These are phyloP conservation scores for Trifolium dubium DNA, from an alignment of 306 rosid species.

Conservation along the genomic window DNA sequence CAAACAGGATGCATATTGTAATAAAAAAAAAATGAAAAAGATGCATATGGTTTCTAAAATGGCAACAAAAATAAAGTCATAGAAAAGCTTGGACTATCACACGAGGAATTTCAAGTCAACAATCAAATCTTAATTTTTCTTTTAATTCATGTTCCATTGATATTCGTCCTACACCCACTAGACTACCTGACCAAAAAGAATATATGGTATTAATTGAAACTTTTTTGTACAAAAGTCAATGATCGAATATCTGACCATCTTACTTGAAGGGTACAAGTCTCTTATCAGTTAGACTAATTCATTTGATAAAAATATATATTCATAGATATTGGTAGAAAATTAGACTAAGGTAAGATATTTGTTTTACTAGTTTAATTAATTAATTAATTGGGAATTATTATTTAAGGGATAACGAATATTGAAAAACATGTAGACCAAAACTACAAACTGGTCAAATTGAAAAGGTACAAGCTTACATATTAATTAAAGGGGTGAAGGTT, in stretches of 20 bases:
- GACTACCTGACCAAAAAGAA: too few species aligned
- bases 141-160: not conserved
- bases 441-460: conserved; percentile 36
- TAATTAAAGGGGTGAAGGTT: conserved; percentile 20
- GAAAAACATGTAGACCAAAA: conserved; percentile 3
- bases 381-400: too few species aligned
- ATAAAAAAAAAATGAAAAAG: too few species aligned
- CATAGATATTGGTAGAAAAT: not conserved
- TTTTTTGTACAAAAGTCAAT: too few species aligned
- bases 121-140: conserved; percentile 4
- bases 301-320: too few species aligned
- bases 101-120: conserved; percentile 10
- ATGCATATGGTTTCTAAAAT: conserved; percentile 11
- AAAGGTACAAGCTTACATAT: conserved; percentile 13
- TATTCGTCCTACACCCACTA: too few species aligned
- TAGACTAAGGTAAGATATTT: too few species aligned
- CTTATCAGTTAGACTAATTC: too few species aligned
- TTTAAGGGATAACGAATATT: not conserved
- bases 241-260: too few species aligned
- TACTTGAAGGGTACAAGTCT: too few species aligned
- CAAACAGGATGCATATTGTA: conserved; percentile 7
- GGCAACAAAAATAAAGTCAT: conserved; percentile 13
- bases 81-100: not conserved
- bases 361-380: too few species aligned
- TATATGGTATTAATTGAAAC: too few species aligned